Evolutionary conservation across 805 yeast species (phyloP), one percentile per base, ranked within the genome.

Genomic region (Maudiozyma serrabonitensis): DNA sequence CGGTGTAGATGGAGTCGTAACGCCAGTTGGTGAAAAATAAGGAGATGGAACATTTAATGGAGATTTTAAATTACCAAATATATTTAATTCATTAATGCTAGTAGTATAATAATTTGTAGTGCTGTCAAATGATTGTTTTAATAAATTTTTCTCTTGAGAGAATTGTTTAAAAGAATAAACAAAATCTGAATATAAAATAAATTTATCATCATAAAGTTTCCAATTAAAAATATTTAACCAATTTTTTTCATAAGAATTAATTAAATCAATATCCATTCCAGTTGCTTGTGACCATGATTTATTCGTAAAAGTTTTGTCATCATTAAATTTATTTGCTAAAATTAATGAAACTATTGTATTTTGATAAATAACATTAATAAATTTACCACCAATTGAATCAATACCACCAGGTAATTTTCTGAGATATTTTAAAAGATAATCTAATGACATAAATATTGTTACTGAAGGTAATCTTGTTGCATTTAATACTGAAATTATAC

Each of bases 211-310:
- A 53, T 70, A 76, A 49, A 84, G 68, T 58, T 72, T 75, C 87
- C 88, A 84, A 52, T 79, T 69, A 46, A 82, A 73, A 34, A 73
- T 71, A 9, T 62, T 58, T 52, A 87, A 73, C 91, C 95, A 91
- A 43, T 70, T 72, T 48, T 76, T 77, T 70, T 91, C 99, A 52
- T 79, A 69, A 16, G 63, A 59, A 60, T 90, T 88, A 54, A 91
- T 74, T 35, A 75, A 67, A 2, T 61, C 61, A 45, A 87, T 73
- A 6, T 78, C 68, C 54, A 91, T 75, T 18, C 95, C 95, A 5
- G 96, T 86, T n/a, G 97, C 98, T 53, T 88, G 89, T 41, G 88
- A 79, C 99, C 99, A 91, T 7, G 96, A 87, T 61, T 81, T 82
- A 70, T 91, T 91, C 52, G 95, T 88, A 64, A 91, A 91, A 28